Evolutionary conservation across 768 basidiomycete genomes (phyloP).

Genomic region (Mycena maculata): DNA sequence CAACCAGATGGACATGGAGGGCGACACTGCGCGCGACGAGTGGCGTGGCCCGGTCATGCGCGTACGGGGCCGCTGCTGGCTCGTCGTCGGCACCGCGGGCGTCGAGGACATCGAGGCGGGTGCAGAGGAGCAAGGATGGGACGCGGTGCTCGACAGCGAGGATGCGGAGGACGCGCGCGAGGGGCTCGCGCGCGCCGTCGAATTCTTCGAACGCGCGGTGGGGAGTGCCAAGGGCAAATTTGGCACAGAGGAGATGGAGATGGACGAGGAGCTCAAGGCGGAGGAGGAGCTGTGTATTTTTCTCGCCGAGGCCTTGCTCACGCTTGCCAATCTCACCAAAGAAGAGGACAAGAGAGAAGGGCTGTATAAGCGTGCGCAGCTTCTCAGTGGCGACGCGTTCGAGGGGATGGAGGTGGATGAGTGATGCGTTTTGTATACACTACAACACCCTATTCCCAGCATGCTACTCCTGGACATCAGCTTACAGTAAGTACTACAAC

Average conservation of each 20-base stretch:
- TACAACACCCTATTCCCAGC: too few species aligned
- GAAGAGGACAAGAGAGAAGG: slow-evolving; percentile 61
- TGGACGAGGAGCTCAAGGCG: slow-evolving; percentile 32
- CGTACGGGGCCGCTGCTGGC: slow-evolving; percentile 65
- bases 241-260: slow-evolving; percentile 33
- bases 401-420: slow-evolving; percentile 45
- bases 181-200: slow-evolving; percentile 57
- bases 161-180: slow-evolving; percentile 71
- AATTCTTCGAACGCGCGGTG: slow-evolving; percentile 55
- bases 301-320: slow-evolving; percentile 67
- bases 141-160: slow-evolving; percentile 55
- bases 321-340: slow-evolving; percentile 69
- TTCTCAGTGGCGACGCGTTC: slow-evolving; percentile 56
- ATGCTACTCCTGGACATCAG: too few species aligned
- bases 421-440: too few species aligned
- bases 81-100: slow-evolving; percentile 65
- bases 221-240: slow-evolving; percentile 38
- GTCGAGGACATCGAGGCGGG: slow-evolving; percentile 65
- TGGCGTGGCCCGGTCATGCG: slow-evolving; percentile 60
- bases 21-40: slow-evolving; percentile 53
- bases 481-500: too few species aligned
- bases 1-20: slow-evolving; percentile 73
- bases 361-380: slow-evolving; percentile 63
- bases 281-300: slow-evolving; percentile 46
- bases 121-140: slow-evolving; percentile 60